phyloP scores from a whole-genome alignment of 208 protist genomes.

The Phytomonas sp. region DNA sequence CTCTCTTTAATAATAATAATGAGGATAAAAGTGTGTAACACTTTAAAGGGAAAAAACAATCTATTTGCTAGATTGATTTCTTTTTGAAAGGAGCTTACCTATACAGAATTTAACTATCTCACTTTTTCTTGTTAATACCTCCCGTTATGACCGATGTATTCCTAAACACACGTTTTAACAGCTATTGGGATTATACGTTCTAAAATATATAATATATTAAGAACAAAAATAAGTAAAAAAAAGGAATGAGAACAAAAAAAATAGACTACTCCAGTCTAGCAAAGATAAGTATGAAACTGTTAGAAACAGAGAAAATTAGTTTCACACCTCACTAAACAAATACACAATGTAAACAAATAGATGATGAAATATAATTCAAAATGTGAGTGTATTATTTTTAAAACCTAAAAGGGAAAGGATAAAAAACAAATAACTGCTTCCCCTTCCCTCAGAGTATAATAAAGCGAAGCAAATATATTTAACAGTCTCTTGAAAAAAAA shows the following conservation, averaged over 20 bases:
- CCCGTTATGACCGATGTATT: neutral
- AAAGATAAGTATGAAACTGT: conserved; percentile 6
- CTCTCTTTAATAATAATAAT: neutral
- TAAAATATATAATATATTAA: neutral
- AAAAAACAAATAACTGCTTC: conserved; percentile 9
- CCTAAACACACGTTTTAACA: neutral
- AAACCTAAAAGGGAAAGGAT: neutral
- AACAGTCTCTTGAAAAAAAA: neutral
- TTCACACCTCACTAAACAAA: conserved; percentile 2
- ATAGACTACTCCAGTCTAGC: neutral
- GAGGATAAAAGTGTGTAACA: neutral
- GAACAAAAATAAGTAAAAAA: conserved; percentile 12
- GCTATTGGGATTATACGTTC: neutral
- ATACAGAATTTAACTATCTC: neutral
- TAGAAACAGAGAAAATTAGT: conserved; percentile 4
- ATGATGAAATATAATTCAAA: neutral
- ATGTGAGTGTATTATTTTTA: neutral
- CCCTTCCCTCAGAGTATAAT: neutral
- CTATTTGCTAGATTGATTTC: neutral
- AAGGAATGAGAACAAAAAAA: conserved; percentile 7
- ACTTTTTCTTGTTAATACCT: neutral
- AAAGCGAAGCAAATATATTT: neutral
- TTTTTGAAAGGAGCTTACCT: neutral
- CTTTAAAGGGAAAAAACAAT: neutral
- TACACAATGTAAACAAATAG: conserved; percentile 9